Conservation (phyloP, 805 yeast species). For the Nakazawaea holstii region DNA sequence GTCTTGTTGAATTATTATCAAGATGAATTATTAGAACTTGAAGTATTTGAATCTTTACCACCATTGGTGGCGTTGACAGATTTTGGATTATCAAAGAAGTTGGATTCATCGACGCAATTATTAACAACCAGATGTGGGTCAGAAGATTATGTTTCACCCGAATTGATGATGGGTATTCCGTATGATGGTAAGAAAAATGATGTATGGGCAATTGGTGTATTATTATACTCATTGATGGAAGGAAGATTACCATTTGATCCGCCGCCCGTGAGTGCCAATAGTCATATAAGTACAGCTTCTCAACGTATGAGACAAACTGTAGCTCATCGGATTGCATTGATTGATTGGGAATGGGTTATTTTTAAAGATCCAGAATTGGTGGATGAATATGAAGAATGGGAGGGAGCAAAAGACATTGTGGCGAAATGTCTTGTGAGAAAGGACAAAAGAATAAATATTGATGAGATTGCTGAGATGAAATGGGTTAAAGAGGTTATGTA, state of each 20-base stretch:
- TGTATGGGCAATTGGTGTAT: constrained; percentile 92
- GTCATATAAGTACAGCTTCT: constrained; percentile 32
- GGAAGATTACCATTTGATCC: constrained; percentile 89
- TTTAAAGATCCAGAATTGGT: constrained; percentile 29
- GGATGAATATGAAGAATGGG: constrained; percentile 29
- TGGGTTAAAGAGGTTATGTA: constrained; percentile 23
- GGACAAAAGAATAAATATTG: constrained; percentile 34
- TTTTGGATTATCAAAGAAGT: constrained; percentile 77
- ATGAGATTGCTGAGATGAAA: constrained; percentile 24
- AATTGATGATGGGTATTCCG: constrained; percentile 79
- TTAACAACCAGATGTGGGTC: constrained; percentile 92
- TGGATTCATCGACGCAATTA: constrained; percentile 55
- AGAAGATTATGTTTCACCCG: constrained; percentile 95
- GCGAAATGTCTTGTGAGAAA: constrained; percentile 42
- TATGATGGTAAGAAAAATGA: constrained; percentile 92
- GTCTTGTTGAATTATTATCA: constrained; percentile 41
- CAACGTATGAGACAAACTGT: constrained; percentile 48
- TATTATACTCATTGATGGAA: constrained; percentile 80
- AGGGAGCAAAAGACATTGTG: constrained; percentile 45
- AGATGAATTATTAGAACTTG: constrained; percentile 24
- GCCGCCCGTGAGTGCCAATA: constrained; percentile 46
- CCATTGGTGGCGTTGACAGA: constrained; percentile 67
- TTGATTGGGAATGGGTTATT: constrained; percentile 83
- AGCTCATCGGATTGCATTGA: constrained; percentile 86
- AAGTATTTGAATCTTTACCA: constrained; percentile 12